These are phyloP conservation scores for Linaria vulgaris DNA, from an alignment of 257 asterid genomes.

Conservation along the genomic window DNA sequence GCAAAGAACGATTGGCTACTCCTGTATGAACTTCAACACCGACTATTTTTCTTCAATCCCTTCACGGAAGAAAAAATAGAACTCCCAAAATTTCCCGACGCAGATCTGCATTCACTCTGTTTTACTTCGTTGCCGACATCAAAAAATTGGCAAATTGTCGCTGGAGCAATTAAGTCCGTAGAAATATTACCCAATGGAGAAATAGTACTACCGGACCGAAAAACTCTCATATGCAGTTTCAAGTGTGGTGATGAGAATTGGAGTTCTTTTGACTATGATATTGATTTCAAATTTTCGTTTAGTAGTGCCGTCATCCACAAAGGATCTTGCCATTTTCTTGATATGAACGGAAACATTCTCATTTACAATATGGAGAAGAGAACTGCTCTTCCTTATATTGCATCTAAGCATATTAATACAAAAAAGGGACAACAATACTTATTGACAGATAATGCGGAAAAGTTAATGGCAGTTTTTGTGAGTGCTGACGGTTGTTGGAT, in stretches of 20 bases:
- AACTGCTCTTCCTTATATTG: neutral
- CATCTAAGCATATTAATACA: neutral
- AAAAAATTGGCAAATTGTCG: neutral
- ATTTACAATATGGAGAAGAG: neutral
- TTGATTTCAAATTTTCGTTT: neutral
- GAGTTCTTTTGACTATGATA: neutral
- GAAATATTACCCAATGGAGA: neutral
- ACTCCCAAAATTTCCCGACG: neutral
- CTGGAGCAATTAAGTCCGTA: neutral
- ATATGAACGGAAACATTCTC: neutral
- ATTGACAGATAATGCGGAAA: slow-evolving; percentile 2
- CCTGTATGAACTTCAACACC: neutral
- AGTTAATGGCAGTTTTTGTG: slow-evolving; percentile 10
- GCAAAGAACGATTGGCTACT: slow-evolving; percentile 15
- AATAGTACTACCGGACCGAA: neutral
- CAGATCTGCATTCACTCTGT: neutral
- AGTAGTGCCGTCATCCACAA: neutral
- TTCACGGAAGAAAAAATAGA: neutral
- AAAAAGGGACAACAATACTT: neutral
- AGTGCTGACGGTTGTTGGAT: no score
- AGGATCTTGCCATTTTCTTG: neutral
- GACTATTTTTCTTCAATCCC: slow-evolving; percentile 9
- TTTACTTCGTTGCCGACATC: slow-evolving; percentile 9
- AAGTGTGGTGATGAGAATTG: neutral
- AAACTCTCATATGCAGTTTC: neutral